Evolutionary conservation across 2,329 filamentous ascomycete genomes (phyloP), one percentile per base, ranked within the genome.

Genomic region (Apiospora arundinis): DNA sequence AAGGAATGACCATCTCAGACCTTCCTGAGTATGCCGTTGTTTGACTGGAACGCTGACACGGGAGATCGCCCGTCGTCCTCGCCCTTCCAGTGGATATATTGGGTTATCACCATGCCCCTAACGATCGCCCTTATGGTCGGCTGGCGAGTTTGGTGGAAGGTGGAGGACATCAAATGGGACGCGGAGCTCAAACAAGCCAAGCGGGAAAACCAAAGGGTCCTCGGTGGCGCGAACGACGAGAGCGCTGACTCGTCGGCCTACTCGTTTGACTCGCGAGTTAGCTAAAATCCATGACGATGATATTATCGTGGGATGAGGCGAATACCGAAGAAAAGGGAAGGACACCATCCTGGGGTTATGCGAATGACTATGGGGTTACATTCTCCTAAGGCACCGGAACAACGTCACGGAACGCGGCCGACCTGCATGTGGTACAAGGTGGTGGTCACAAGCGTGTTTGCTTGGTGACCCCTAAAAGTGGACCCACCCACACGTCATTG

Each of bases 81-180:
- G 25, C 66, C 70, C 5, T 73, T 70, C 1, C 75, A 76, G 67
- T 75, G 75, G 73, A 82, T 86, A 14, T 87, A 86, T 74, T 88
- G 84, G 85, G 87, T 83, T 0, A 84, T 88, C 56, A 86, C 85
- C 0, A 78, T 88, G 28, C 84, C 85, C 0, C 32, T 63, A 28
- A 63, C 56, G 18, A 67, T 70, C 45, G 40, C 46, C 21, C 16
- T 63, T 4, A 68, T 63, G 48, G 46, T 60, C 7, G 69, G 69
- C 16, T 70, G 46, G 60, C 65, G 65, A 5, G 14, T 56, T 1
- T 70, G 69, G 69, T 67, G 65, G 65, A 67, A 25, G 11, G 32
- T 56, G 21, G 69, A 70, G 37, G 63, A 70, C 16, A 60, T 32
- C n/a, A 42, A 37, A 40, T 56, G 60, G 48, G 25, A 49, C 16